Percentiles rank a stretch among this genome's conserved stretches.
phyloP scores from a whole-genome alignment of 2,329 filamentous ascomycete species.

The Coniosporium tulheliwenetii region DNA sequence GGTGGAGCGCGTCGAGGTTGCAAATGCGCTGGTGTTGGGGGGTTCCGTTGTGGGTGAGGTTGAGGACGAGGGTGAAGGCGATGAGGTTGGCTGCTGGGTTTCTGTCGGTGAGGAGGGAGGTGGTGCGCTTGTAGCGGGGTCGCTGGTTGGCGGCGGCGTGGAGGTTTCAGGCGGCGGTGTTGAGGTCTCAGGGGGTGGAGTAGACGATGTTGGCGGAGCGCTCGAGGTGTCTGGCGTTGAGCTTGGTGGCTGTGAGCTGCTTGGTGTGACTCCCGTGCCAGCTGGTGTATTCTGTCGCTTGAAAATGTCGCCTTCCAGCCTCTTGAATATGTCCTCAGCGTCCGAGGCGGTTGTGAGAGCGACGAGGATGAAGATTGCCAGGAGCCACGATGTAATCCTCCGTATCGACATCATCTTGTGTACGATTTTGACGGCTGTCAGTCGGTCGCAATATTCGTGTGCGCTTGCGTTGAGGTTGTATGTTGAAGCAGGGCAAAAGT shows the following conservation, averaged over 20 bases:
- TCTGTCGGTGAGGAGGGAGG: slow-evolving; percentile 1
- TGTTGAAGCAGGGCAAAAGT: too few species aligned
- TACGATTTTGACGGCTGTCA: too few species aligned
- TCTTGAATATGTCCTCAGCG: not conserved
- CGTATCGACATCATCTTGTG: too few species aligned
- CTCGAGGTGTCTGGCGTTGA: not conserved
- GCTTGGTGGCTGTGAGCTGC: not conserved
- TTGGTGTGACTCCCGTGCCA: not conserved
- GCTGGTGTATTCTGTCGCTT: too few species aligned
- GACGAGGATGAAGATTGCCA: not conserved
- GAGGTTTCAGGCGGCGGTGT: not conserved
- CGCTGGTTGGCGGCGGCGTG: not conserved
- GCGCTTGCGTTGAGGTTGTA: too few species aligned
- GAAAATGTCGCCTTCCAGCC: not conserved
- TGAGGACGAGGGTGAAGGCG: slow-evolving; percentile 3
- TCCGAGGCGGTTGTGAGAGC: not conserved
- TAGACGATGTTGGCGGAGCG: not conserved
- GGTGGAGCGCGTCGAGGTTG: not conserved
- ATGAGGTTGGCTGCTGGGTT: slow-evolving; percentile 3
- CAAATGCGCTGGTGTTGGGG: slow-evolving; percentile 1
- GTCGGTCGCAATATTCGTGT: too few species aligned
- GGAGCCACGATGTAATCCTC: too few species aligned
- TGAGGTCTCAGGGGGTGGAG: not conserved
- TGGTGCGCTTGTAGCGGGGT: slow-evolving; percentile 3
- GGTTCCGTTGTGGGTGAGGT: slow-evolving; percentile 2